Conservation (phyloP, 2,329 filamentous ascomycete genomes). For the Trichoderma sp. region DNA sequence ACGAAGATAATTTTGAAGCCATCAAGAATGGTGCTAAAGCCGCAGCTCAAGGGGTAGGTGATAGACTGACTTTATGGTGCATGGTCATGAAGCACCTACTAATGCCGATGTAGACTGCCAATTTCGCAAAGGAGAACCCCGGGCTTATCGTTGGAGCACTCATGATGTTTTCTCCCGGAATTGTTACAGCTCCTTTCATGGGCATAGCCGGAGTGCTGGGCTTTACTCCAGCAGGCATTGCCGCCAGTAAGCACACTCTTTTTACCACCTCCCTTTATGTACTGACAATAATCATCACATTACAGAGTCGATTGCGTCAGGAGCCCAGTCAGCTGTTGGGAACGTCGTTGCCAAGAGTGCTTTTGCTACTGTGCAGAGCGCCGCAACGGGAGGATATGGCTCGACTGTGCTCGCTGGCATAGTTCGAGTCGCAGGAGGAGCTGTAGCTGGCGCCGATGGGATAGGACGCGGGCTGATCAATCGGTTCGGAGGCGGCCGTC, state of each 20-base stretch:
- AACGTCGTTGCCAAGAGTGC: conserved; percentile 31
- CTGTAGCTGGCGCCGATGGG: neutral
- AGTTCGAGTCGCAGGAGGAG: conserved; percentile 26
- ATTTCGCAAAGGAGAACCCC: neutral
- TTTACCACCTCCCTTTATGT: too few relatives aligned
- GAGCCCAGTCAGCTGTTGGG: conserved; percentile 33
- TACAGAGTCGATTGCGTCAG: conserved; percentile 33
- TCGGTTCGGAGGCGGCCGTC: neutral
- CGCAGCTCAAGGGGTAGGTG: neutral
- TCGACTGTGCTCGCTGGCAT: conserved; percentile 27
- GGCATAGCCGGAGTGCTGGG: conserved; percentile 28
- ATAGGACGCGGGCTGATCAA: neutral
- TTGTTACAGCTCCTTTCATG: conserved; percentile 27
- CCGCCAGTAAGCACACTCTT: conserved; percentile 23
- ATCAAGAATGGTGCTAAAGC: neutral
- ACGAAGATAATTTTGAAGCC: neutral
- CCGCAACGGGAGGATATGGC: conserved; percentile 35
- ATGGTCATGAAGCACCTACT: neutral
- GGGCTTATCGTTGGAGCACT: neutral
- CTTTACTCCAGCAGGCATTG: conserved; percentile 29
- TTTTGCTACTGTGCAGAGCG: conserved; percentile 40
- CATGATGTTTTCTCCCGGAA: neutral
- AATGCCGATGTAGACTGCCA: neutral
- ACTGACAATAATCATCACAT: neutral
- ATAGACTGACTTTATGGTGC: neutral